A percentile compares a stretch with the other conserved stretches of the same genome.
These are phyloP conservation scores for Lecanoromycetidae sp. DNA, from an alignment of 2,329 filamentous ascomycete genomes.

Conservation along the genomic window DNA sequence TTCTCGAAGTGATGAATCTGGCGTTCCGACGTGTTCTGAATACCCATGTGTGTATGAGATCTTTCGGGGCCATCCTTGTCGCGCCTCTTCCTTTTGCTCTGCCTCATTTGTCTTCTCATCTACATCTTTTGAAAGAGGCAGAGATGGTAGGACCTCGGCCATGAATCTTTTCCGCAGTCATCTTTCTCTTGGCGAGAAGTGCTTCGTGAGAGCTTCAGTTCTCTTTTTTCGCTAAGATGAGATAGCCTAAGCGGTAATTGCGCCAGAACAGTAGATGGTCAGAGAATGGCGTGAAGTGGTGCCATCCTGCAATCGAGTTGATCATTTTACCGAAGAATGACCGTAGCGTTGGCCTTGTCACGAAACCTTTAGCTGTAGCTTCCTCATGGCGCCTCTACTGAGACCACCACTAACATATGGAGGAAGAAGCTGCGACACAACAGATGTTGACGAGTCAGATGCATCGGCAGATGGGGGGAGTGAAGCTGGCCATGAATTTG, in stretches of 20 bases:
- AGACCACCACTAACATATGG: background rate
- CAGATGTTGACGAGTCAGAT: conserved; percentile 1
- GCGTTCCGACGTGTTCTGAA: background rate
- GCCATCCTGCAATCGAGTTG: background rate
- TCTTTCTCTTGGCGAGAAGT: background rate
- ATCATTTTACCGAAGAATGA: background rate
- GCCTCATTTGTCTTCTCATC: background rate
- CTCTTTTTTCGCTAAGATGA: no score
- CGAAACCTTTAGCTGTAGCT: background rate
- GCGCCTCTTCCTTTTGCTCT: background rate
- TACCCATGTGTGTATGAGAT: background rate
- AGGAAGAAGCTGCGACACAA: background rate
- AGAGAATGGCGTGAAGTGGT: no score
- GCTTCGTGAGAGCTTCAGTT: no score
- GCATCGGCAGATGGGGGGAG: background rate
- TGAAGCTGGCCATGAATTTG: background rate
- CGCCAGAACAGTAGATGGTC: no score
- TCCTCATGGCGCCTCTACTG: conserved; percentile 7
- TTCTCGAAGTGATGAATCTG: no score
- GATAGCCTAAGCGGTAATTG: no score
- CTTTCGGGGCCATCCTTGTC: background rate
- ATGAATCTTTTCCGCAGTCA: background rate
- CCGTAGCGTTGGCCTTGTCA: background rate
- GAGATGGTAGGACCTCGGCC: background rate
- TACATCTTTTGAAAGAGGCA: background rate